phyloP scores from a whole-genome alignment of 371 early-diverging fungal genomes.

The Polyrhizophydium stewartii region DNA sequence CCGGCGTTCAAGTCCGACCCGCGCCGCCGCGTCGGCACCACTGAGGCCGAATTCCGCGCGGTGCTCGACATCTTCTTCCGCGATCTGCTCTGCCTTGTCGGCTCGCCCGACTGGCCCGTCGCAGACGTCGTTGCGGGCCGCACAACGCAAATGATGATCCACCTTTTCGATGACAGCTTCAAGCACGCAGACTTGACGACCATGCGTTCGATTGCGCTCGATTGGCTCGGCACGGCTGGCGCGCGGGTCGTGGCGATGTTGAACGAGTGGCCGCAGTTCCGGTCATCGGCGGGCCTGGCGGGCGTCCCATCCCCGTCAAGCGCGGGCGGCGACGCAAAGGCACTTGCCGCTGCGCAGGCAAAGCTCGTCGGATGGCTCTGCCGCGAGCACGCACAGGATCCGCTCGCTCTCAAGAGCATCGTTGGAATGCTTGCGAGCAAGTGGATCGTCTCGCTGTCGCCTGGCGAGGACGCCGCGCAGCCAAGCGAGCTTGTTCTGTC shows the following conservation, averaged over 20 bases:
- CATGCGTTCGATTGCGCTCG: constrained; percentile 59
- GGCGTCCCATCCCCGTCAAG: background rate
- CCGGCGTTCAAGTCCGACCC: constrained; percentile 13
- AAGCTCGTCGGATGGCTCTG: background rate
- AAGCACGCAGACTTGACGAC: constrained; percentile 38
- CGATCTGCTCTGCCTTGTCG: constrained; percentile 67
- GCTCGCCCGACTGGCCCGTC: constrained; percentile 89
- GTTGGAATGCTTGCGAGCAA: too few species aligned
- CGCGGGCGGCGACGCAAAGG: background rate
- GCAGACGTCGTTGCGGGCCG: constrained; percentile 66
- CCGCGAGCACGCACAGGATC: too few species aligned
- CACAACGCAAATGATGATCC: constrained; percentile 57
- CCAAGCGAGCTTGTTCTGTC: too few species aligned
- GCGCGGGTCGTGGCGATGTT: background rate
- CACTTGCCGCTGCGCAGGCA: background rate
- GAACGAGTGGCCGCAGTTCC: background rate
- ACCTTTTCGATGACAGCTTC: constrained; percentile 7
- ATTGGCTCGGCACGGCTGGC: constrained; percentile 12
- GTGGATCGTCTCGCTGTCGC: too few species aligned
- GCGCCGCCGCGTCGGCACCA: constrained; percentile 20
- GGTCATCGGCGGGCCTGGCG: background rate
- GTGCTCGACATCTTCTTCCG: constrained; percentile 66
- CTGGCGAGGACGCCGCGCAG: too few species aligned
- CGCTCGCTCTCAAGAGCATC: too few species aligned
- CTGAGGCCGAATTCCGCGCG: constrained; percentile 70